Evolutionary conservation across 768 basidiomycete species (phyloP).

Genomic region (Grammothele lineata): DNA sequence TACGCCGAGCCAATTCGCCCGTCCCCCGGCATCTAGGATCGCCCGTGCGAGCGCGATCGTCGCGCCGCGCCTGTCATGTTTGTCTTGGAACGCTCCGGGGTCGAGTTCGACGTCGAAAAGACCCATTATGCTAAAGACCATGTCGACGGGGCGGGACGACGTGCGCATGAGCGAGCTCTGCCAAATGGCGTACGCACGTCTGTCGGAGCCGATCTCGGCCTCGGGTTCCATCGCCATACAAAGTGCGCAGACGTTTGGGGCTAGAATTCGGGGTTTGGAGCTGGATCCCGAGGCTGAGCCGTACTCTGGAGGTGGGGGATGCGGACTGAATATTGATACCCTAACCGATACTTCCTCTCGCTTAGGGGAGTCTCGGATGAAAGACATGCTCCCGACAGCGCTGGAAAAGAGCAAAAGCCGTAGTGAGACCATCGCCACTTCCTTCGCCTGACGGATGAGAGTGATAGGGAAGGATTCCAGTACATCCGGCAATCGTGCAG

Average conservation of each 20-base stretch:
- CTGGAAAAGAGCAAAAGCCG: conserved; percentile 1
- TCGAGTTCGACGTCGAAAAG: conserved; percentile 11
- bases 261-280: neutral
- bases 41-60: conserved; percentile 3
- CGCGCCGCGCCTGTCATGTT: conserved; percentile 7
- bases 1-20: conserved; percentile 10
- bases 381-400: neutral
- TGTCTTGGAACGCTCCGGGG: neutral
- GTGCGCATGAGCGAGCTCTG: conserved; percentile 13
- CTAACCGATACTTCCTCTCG: no score
- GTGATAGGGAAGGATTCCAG: no score
- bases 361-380: neutral
- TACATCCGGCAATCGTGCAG: no score
- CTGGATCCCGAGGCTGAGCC: neutral
- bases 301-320: no score
- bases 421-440: conserved; percentile 2
- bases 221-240: neutral
- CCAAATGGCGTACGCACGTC: conserved; percentile 2
- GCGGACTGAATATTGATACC: no score
- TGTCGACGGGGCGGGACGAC: conserved; percentile 13
- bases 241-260: conserved; percentile 5
- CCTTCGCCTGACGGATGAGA: neutral
- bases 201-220: neutral
- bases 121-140: conserved; percentile 13
- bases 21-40: conserved; percentile 1